A percentile compares a stretch with the other conserved stretches of the same genome.
Conservation (phyloP, 140 eudicot genomes). For the Bidens hawaiensis region DNA sequence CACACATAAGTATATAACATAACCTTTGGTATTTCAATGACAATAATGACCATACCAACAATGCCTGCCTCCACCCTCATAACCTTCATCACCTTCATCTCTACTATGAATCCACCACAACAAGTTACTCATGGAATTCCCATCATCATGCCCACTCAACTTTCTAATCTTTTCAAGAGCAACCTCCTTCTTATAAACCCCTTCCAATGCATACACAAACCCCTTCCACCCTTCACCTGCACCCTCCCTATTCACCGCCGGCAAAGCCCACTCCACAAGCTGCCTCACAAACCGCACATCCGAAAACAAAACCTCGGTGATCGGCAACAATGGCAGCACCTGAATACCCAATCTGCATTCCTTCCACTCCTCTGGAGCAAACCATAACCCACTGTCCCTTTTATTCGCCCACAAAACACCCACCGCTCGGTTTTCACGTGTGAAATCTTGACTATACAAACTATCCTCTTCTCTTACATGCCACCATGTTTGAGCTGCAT, state of each 20-base stretch:
- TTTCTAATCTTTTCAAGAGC: conserved; percentile 50
- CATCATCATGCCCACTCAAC: conserved; percentile 73
- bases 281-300: conserved; percentile 51
- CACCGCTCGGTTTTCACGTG: conserved; percentile 56
- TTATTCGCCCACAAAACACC: conserved; percentile 91
- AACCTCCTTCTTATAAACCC: conserved; percentile 59
- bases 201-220: conserved; percentile 76
- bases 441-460: conserved; percentile 46
- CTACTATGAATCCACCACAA: conserved; percentile 90
- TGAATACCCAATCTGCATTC: conserved; percentile 91
- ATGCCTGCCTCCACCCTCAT: conserved; percentile 41
- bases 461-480: conserved; percentile 51
- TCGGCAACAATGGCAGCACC: conserved; percentile 65
- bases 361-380: conserved; percentile 80
- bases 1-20: background rate
- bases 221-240: conserved; percentile 99
- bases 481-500: conserved; percentile 87
- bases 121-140: conserved; percentile 75
- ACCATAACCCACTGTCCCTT: conserved; percentile 87
- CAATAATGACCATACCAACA: conserved; percentile 73
- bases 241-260: conserved; percentile 66
- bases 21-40: conserved; percentile 24
- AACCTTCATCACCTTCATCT: conserved; percentile 32
- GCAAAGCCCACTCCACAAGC: conserved; percentile 64
- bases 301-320: conserved; percentile 73